phyloP scores from a whole-genome alignment of 768 basidiomycete genomes.

The Coprinopsis cinerea region DNA sequence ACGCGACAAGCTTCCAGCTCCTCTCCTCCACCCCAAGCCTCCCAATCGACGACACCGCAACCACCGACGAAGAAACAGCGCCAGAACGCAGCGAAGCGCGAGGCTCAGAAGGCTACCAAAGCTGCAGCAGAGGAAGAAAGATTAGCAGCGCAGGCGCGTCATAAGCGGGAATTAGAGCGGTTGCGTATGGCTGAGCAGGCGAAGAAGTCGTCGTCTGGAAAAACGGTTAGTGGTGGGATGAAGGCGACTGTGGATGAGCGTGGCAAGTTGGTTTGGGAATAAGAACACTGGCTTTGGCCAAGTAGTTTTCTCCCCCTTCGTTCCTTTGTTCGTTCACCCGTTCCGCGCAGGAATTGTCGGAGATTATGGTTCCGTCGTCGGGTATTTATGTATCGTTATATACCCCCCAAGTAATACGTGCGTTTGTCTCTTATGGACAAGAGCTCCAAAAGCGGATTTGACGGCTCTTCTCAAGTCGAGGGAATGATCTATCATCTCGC shows the following conservation, averaged over 20 bases:
- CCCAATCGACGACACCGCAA: slow-evolving; percentile 31
- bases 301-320: no score
- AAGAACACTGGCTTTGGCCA: neutral
- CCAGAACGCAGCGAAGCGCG: slow-evolving; percentile 56
- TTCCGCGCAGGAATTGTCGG: neutral
- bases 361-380: neutral
- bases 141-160: slow-evolving; percentile 44
- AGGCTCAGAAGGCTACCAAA: slow-evolving; percentile 52
- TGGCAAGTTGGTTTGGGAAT: slow-evolving; percentile 60
- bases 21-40: slow-evolving; percentile 7
- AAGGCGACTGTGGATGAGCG: slow-evolving; percentile 49
- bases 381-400: neutral
- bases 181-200: slow-evolving; percentile 45
- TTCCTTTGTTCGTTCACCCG: no score
- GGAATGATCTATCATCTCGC: no score
- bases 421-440: neutral
- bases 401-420: neutral
- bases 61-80: slow-evolving; percentile 62
- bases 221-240: slow-evolving; percentile 51
- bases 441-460: neutral
- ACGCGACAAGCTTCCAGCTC: slow-evolving; percentile 1
- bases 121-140: slow-evolving; percentile 49
- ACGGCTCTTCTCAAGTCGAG: no score
- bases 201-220: slow-evolving; percentile 21
- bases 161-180: slow-evolving; percentile 56